These are phyloP conservation scores for Meira miltonrushii DNA, from an alignment of 1,284 basidiomycete genomes.

Conservation along the genomic window DNA sequence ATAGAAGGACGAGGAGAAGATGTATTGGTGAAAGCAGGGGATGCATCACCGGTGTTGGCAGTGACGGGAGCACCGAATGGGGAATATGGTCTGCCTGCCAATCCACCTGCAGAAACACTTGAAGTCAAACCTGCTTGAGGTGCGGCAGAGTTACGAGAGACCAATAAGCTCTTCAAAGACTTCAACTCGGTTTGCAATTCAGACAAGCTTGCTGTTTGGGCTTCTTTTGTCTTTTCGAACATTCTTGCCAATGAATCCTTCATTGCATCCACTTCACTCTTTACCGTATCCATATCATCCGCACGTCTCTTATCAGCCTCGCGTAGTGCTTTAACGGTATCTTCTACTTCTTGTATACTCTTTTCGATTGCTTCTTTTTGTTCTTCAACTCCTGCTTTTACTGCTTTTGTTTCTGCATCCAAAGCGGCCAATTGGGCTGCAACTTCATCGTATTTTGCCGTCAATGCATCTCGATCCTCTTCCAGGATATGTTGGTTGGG, in stretches of 20 bases:
- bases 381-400: slow-evolving; percentile 71
- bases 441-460: slow-evolving; percentile 88
- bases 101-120: no score
- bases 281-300: slow-evolving; percentile 83
- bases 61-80: neutral
- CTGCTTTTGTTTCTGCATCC: slow-evolving; percentile 68
- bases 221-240: slow-evolving; percentile 85
- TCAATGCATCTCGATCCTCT: slow-evolving; percentile 74
- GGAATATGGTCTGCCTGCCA: neutral
- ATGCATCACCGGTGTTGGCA: slow-evolving; percentile 15
- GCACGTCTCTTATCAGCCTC: slow-evolving; percentile 72
- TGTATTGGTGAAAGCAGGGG: slow-evolving; percentile 16
- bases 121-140: neutral
- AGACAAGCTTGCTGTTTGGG: slow-evolving; percentile 61
- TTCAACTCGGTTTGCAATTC: slow-evolving; percentile 92
- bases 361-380: slow-evolving; percentile 73
- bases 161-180: slow-evolving; percentile 82
- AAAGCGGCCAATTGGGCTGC: slow-evolving; percentile 68
- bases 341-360: slow-evolving; percentile 73
- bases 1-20: slow-evolving; percentile 38
- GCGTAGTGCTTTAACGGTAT: slow-evolving; percentile 69
- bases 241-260: slow-evolving; percentile 90
- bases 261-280: slow-evolving; percentile 59
- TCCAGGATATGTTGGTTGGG: slow-evolving; percentile 85
- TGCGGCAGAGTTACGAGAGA: slow-evolving; percentile 61